phyloP scores from a whole-genome alignment of 1,139 yeast genomes.

The Saccharomycopsis hybrid region DNA sequence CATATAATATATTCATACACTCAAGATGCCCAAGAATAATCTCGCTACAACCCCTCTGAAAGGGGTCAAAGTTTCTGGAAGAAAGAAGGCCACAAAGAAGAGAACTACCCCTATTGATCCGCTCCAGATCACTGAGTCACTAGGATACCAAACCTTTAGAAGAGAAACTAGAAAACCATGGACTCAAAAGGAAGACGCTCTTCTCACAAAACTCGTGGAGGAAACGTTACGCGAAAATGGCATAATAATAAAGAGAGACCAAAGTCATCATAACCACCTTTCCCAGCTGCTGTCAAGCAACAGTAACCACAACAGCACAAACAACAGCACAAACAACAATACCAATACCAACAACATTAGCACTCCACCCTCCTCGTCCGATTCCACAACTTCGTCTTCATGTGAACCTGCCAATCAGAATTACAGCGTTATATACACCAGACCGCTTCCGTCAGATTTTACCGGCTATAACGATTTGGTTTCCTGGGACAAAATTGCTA shows the following conservation, averaged over 20 bases:
- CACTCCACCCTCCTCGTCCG: background rate
- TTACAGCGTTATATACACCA: background rate
- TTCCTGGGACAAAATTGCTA: slow-evolving; percentile 63
- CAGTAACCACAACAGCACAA: background rate
- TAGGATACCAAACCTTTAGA: slow-evolving; percentile 72
- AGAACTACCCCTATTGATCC: slow-evolving; percentile 46
- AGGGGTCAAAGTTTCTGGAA: no score
- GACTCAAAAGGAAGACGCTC: slow-evolving; percentile 58
- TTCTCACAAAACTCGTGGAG: slow-evolving; percentile 37
- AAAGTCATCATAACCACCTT: background rate
- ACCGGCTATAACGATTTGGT: slow-evolving; percentile 7
- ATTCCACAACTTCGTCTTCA: background rate
- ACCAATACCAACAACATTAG: background rate
- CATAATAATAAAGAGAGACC: slow-evolving; percentile 1
- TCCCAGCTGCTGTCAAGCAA: background rate
- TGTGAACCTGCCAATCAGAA: no score
- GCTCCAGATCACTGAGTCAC: slow-evolving; percentile 58
- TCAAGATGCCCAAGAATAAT: no score
- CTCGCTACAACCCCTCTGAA: no score
- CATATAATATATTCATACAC: no score
- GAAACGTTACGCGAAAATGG: slow-evolving; percentile 29
- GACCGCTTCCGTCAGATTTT: background rate
- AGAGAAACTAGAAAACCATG: slow-evolving; percentile 59
- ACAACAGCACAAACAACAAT: background rate
- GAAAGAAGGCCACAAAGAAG: slow-evolving; percentile 5